These are phyloP conservation scores for Ottelia alismoides DNA, from an alignment of 106 monocot species.

Conservation along the genomic window DNA sequence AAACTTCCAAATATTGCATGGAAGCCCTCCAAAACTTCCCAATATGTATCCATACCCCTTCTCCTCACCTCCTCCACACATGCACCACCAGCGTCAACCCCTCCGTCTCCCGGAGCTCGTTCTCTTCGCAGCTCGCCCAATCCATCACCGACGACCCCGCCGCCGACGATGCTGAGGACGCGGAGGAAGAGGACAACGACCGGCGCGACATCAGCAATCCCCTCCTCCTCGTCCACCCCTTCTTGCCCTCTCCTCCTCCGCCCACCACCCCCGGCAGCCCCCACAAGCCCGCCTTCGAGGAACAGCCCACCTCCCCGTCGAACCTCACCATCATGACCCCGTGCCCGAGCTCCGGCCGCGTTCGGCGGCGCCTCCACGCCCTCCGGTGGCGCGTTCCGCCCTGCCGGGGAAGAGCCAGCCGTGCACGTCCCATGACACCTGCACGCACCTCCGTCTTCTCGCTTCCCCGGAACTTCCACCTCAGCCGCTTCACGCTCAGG, in stretches of 20 bases:
- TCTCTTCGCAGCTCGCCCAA: conserved; percentile 80
- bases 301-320: conserved; percentile 25
- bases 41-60: too few species aligned
- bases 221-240: conserved; percentile 11
- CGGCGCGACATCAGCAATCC: conserved; percentile 22
- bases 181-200: conserved; percentile 44
- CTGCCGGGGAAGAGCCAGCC: conserved; percentile 56
- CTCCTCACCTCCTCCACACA: conserved; percentile 53
- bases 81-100: conserved; percentile 53
- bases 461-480: conserved; percentile 90
- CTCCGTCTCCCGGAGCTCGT: conserved; percentile 31
- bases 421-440: conserved; percentile 88
- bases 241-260: conserved; percentile 3
- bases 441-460: conserved; percentile 37
- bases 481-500: conserved; percentile 44
- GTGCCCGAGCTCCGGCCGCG: conserved; percentile 11
- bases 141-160: conserved; percentile 61
- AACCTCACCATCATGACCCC: conserved; percentile 64
- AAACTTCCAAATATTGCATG: too few species aligned
- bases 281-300: neutral
- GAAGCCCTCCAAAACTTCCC: too few species aligned
- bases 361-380: neutral
- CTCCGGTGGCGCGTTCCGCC: neutral
- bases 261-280: neutral
- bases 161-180: conserved; percentile 18